Percentiles rank a stretch among this genome's conserved stretches.
Conservation (phyloP, 371 early-diverging fungal genomes). For the Coemansia sp. region DNA sequence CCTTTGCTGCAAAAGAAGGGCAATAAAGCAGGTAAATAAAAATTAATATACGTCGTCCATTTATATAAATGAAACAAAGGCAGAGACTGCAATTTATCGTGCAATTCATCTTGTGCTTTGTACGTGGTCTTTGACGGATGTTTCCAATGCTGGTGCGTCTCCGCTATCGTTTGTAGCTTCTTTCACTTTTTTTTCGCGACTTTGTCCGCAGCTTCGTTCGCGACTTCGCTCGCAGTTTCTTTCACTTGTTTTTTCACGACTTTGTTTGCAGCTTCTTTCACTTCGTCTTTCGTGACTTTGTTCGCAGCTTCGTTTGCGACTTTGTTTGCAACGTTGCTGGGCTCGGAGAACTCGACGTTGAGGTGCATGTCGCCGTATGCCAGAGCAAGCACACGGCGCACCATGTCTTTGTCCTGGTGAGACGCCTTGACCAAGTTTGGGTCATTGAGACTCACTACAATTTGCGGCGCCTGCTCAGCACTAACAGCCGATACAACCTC, state of each 20-base stretch:
- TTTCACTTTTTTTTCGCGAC: not conserved
- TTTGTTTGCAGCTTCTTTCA: no score
- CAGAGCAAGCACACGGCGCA: conserved; percentile 24
- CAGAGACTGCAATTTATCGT: not conserved
- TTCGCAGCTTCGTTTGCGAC: not conserved
- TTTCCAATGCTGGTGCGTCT: not conserved
- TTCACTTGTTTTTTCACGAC: no score
- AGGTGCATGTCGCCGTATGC: conserved; percentile 22
- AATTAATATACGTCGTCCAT: no score
- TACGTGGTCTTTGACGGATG: not conserved
- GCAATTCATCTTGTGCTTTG: not conserved
- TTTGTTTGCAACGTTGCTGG: not conserved
- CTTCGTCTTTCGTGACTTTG: no score
- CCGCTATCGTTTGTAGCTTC: not conserved
- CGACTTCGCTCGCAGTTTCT: no score
- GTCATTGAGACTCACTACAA: conserved; percentile 29
- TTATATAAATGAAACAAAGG: no score
- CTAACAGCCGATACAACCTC: not conserved
- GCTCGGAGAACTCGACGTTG: conserved; percentile 9
- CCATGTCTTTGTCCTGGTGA: conserved; percentile 12
- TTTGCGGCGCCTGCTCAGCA: conserved; percentile 12
- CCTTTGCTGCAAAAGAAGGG: no score
- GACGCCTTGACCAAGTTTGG: conserved; percentile 8
- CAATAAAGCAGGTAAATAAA: no score
- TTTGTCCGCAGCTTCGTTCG: not conserved